Base-by-base conservation (phyloP, 495 filamentous ascomycete genomes). In the Xylaria sp. region DNA sequence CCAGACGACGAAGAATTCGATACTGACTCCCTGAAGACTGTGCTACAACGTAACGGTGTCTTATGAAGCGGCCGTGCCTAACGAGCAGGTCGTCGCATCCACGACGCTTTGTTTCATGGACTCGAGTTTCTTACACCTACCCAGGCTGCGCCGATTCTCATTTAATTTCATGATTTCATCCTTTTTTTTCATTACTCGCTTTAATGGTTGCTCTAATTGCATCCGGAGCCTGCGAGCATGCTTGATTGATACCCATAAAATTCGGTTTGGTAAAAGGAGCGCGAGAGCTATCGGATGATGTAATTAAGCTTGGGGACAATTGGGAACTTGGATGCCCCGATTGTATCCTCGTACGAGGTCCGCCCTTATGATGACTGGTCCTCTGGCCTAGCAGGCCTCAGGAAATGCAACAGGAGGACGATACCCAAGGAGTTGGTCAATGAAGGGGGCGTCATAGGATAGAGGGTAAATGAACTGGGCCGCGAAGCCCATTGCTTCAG, bases 1-100 rank as follows among this genome's bases (percentile, higher is more conserved):
- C 94, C 94, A 1, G 87, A 88, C 46, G 85, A 89, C 26, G 85
- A 85, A 43, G 79, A 85, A 50, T 88, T 89, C 68, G 85, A 84
- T 76, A 85, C 80, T 35, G 78, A 82, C 61, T 80, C 85, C 2
- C 75, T 89, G 43, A 83, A 82, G 74, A 78, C 70, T 71, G 75
- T 89, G 24, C 83, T 88, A 44, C 71, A 74, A 63, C 85, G 84
- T 73, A 77, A 86, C 63, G 74, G 76, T 61, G 80, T 88, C 44
- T 74, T 88, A 53, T 85, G 70, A 63, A n/a, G 19, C 9, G 3
- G 6, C 21, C 33, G 5, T 48, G 55, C 26, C 26, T 43, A 15
- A 24, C 35, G 9, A 31, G n/a, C 43, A 31, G 24, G 24, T 46
- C 17, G 44, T 26, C 24, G 14, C 43, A 52, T 46, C 19, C 21